Evolutionary conservation across 805 yeast genomes (phyloP).

Genomic region (Pichia heedii): DNA sequence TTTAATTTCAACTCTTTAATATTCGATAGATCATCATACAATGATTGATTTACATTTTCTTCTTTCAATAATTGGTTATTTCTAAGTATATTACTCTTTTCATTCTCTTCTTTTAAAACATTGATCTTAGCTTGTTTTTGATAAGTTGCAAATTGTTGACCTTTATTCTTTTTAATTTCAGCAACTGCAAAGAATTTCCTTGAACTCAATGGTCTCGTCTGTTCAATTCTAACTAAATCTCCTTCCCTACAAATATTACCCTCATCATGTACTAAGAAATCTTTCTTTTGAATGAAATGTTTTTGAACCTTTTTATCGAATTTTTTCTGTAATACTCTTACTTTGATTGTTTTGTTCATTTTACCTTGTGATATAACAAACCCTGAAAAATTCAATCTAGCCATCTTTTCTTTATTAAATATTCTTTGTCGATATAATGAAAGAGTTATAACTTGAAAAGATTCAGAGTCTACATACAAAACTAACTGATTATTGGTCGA

Average conservation of each 20-base stretch:
- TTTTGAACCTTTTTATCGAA: conserved; percentile 67
- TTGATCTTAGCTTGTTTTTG: conserved; percentile 61
- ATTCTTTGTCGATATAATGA: too few relatives aligned
- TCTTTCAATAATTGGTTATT: conserved; percentile 33
- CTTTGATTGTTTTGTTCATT: conserved; percentile 93
- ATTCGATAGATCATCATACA: conserved; percentile 24
- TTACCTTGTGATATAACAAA: conserved; percentile 93
- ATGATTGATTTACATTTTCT: conserved; percentile 15
- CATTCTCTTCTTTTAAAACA: conserved; percentile 59
- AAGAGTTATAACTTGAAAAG: too few relatives aligned
- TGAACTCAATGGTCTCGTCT: conserved; percentile 76
- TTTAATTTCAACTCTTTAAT: conserved; percentile 14
- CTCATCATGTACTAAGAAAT: conserved; percentile 89
- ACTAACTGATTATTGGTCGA: background rate
- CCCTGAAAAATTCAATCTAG: conserved; percentile 85
- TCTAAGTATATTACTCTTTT: conserved; percentile 46
- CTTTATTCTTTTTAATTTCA: conserved; percentile 79
- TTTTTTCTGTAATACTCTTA: conserved; percentile 69
- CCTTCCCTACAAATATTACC: conserved; percentile 88
- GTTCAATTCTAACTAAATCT: conserved; percentile 87
- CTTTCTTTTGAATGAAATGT: conserved; percentile 69
- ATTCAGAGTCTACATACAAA: background rate
- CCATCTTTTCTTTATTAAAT: too few relatives aligned
- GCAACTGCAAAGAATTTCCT: conserved; percentile 85
- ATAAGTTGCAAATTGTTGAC: conserved; percentile 82